Evolutionary conservation across 495 filamentous ascomycete species (phyloP).

Genomic region (Neurospora sp.): DNA sequence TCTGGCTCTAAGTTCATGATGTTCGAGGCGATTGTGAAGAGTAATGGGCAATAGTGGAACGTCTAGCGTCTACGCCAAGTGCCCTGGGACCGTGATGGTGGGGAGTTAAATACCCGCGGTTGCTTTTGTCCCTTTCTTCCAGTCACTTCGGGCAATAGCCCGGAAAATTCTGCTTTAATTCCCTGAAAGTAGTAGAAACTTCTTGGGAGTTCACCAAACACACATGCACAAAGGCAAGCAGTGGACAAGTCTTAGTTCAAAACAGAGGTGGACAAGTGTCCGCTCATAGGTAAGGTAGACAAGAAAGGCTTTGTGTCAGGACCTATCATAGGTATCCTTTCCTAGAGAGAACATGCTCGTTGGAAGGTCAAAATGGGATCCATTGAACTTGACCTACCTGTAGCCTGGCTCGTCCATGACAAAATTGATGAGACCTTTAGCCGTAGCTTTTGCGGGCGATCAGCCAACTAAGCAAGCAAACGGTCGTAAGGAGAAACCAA

Average conservation of each 20-base stretch:
- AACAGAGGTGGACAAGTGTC: background rate
- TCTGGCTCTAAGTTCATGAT: background rate
- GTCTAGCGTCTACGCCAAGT: background rate
- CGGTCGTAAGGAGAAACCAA: too few species aligned
- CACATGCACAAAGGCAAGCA: background rate
- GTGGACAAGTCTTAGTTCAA: background rate
- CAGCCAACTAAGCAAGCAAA: too few species aligned
- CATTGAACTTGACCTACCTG: too few species aligned
- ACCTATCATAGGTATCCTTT: too few species aligned
- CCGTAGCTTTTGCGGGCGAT: too few species aligned
- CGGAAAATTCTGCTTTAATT: background rate
- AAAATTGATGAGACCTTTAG: too few species aligned
- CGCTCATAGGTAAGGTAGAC: background rate
- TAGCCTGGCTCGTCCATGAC: too few species aligned
- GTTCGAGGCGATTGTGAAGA: background rate
- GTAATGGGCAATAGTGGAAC: background rate
- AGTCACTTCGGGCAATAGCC: background rate
- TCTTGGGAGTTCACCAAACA: background rate
- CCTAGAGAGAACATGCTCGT: too few species aligned
- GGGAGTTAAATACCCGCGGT: background rate
- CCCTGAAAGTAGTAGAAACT: background rate
- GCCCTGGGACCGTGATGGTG: background rate
- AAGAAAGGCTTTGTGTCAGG: background rate
- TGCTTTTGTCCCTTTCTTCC: background rate
- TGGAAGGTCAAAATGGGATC: too few species aligned